phyloP scores from a whole-genome alignment of 2,329 filamentous ascomycete species.

The Alternaria atra region DNA sequence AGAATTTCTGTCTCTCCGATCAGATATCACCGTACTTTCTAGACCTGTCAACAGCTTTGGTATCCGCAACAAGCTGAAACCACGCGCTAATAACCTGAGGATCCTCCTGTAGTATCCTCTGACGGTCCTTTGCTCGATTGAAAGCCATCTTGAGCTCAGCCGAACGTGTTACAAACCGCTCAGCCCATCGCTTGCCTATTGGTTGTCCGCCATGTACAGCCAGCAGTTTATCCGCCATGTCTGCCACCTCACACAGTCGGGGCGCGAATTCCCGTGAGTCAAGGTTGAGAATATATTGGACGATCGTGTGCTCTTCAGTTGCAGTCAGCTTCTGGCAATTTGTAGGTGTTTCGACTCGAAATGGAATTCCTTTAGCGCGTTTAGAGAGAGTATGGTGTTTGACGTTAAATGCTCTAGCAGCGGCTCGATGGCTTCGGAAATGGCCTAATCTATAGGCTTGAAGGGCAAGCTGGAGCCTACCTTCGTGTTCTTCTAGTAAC shows the following conservation, averaged over 20 bases:
- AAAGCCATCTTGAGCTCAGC: slow-evolving; percentile 25
- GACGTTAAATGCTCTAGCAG: too few species aligned
- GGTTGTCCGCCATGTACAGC: slow-evolving; percentile 11
- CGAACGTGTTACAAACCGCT: slow-evolving; percentile 20
- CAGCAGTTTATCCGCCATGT: slow-evolving; percentile 33
- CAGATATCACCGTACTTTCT: too few species aligned
- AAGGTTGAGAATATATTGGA: slow-evolving; percentile 27
- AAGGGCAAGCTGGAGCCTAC: too few species aligned
- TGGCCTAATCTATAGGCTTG: too few species aligned
- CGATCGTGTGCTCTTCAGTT: slow-evolving; percentile 22
- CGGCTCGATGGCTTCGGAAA: too few species aligned
- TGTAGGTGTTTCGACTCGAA: too few species aligned
- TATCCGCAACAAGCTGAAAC: slow-evolving; percentile 21
- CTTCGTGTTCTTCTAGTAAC: too few species aligned
- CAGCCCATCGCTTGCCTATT: slow-evolving; percentile 22
- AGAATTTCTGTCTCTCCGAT: too few species aligned
- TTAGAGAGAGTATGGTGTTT: too few species aligned
- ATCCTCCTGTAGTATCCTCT: slow-evolving; percentile 18
- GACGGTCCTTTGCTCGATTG: slow-evolving; percentile 18
- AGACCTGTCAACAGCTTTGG: slow-evolving; percentile 16
- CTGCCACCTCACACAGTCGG: slow-evolving; percentile 19
- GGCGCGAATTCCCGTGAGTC: slow-evolving; percentile 20
- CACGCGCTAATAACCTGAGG: slow-evolving; percentile 15
- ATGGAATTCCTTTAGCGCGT: too few species aligned
- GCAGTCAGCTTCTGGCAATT: background rate